Evolutionary conservation across 345 rosid species (phyloP).

Genomic region (Firmiana major): DNA sequence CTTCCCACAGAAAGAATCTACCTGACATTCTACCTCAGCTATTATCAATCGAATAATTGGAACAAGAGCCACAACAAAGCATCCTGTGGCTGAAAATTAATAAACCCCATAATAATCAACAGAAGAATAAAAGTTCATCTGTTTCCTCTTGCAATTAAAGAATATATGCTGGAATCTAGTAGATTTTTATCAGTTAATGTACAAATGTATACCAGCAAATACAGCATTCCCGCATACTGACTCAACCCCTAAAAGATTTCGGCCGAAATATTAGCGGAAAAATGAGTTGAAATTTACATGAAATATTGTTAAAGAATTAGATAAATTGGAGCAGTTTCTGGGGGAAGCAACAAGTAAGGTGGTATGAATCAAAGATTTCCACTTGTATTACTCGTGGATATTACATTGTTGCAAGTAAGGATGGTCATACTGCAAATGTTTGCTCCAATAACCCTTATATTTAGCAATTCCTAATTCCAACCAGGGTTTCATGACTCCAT

Average conservation of each 20-base stretch:
- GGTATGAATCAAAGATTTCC: conserved; percentile 11
- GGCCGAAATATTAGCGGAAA: conserved; percentile 16
- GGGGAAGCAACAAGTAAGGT: conserved; percentile 3
- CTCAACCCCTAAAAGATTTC: conserved; percentile 27
- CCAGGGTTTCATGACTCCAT: conserved; percentile 96
- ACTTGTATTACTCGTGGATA: conserved; percentile 44
- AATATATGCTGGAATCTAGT: background rate
- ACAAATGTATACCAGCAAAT: conserved; percentile 24
- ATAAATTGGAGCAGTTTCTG: conserved; percentile 18
- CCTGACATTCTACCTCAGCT: too few species aligned
- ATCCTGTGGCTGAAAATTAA: too few species aligned
- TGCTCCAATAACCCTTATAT: conserved; percentile 75
- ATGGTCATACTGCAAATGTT: conserved; percentile 46
- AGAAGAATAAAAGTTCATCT: background rate
- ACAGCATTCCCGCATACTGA: background rate
- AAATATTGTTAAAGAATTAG: conserved; percentile 31
- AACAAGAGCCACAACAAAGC: too few species aligned
- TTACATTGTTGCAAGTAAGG: conserved; percentile 59
- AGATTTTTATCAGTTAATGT: conserved; percentile 24
- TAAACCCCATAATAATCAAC: background rate
- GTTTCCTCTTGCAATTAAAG: background rate
- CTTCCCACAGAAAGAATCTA: too few species aligned
- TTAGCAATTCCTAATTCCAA: conserved; percentile 68
- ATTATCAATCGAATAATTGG: too few species aligned
- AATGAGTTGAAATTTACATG: conserved; percentile 37